These are phyloP conservation scores for Suillus decipiens DNA, from an alignment of 768 basidiomycete genomes.

Conservation along the genomic window DNA sequence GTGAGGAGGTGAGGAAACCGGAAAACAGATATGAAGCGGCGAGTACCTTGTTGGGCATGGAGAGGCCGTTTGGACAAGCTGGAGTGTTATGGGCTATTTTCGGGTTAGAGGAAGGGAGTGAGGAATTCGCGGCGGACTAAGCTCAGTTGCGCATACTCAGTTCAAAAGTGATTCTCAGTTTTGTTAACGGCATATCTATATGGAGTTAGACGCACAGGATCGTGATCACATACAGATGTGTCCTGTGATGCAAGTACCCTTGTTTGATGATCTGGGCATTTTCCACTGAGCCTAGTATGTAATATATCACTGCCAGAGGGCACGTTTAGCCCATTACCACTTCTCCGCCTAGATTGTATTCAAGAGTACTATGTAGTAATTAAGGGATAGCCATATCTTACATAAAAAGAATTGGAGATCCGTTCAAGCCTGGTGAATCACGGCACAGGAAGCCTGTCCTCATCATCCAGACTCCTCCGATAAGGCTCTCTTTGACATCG, in stretches of 20 bases:
- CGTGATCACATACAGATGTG: background rate
- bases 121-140: constrained; percentile 6
- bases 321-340: background rate
- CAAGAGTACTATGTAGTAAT: background rate
- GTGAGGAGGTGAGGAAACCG: constrained; percentile 72
- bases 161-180: background rate
- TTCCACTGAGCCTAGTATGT: background rate
- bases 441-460: background rate
- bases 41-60: constrained; percentile 77
- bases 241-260: background rate
- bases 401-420: background rate
- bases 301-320: background rate
- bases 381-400: background rate
- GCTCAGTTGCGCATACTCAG: background rate
- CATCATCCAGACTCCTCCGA: background rate
- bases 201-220: background rate
- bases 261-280: background rate
- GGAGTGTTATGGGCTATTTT: constrained; percentile 76
- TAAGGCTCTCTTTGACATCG: too few species aligned
- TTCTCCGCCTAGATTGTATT: background rate
- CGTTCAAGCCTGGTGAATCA: background rate
- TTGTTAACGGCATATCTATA: background rate
- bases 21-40: constrained; percentile 92
- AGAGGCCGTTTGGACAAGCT: constrained; percentile 81
- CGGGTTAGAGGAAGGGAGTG: constrained; percentile 56